A percentile compares a stretch with the other conserved stretches of the same genome.
Conservation (phyloP, 495 filamentous ascomycete genomes). For the Penicillium desertorum region DNA sequence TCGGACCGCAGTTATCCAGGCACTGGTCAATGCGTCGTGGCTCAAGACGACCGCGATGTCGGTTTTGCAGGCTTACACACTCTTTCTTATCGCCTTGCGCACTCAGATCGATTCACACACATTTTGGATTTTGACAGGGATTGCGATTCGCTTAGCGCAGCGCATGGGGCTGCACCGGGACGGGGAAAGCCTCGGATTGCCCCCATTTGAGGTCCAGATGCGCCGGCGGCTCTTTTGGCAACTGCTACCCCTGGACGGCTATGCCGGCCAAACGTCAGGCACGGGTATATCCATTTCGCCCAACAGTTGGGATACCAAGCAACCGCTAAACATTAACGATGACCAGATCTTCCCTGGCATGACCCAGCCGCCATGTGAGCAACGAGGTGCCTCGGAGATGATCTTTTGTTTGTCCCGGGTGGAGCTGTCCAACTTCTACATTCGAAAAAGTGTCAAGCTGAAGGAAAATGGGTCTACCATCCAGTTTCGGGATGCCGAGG, state of each 20-base stretch:
- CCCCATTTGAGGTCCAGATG: conserved; percentile 50
- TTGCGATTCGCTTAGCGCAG: conserved; percentile 49
- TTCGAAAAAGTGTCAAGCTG: conserved; percentile 14
- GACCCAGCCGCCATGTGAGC: conserved; percentile 32
- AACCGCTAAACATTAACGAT: conserved; percentile 58
- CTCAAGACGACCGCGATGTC: conserved; percentile 31
- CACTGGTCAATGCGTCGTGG: conserved; percentile 35
- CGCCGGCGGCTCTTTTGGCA: conserved; percentile 51
- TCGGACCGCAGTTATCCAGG: conserved; percentile 20
- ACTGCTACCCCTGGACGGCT: conserved; percentile 41
- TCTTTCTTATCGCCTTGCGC: conserved; percentile 35
- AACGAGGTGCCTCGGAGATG: conserved; percentile 68
- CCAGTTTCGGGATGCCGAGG: conserved; percentile 30
- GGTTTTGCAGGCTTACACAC: conserved; percentile 35
- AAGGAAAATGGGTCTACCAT: conserved; percentile 8
- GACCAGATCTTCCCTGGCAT: conserved; percentile 49
- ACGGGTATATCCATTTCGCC: conserved; percentile 22
- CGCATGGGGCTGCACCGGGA: conserved; percentile 52
- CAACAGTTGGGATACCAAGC: conserved; percentile 27
- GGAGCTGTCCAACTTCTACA: conserved; percentile 28
- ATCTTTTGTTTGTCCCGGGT: conserved; percentile 71
- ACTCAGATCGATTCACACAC: conserved; percentile 35
- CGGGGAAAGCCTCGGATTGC: conserved; percentile 39
- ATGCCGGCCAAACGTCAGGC: conserved; percentile 32
- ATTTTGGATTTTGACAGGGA: conserved; percentile 42